Evolutionary conservation across 352 stramenopile species (phyloP).

Genomic region (Pythium phragmiticola): DNA sequence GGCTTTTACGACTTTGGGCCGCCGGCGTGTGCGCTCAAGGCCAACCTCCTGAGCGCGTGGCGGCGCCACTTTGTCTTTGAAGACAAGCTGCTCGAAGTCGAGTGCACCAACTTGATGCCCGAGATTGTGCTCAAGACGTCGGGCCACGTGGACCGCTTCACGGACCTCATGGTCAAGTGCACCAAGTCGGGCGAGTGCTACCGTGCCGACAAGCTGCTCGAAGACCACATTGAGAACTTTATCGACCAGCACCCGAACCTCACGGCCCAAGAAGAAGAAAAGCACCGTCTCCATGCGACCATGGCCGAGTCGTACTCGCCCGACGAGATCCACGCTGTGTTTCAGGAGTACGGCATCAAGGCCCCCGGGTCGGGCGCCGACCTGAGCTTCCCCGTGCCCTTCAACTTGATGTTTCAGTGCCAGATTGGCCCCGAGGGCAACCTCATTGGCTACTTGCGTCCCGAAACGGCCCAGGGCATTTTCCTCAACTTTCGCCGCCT

Average conservation of each 20-base stretch:
- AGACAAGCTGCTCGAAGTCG: conserved; percentile 98
- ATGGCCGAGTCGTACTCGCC: conserved; percentile 98
- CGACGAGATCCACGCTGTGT: conserved; percentile 95
- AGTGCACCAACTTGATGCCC: conserved; percentile 98
- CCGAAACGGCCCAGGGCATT: conserved; percentile 98
- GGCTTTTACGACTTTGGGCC: conserved; percentile 99
- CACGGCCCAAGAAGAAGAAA: conserved; percentile 84
- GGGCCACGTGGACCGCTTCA: conserved; percentile 99
- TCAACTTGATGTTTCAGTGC: conserved; percentile 99
- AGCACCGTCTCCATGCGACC: conserved; percentile 91
- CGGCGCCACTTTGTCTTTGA: conserved; percentile 98
- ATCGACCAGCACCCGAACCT: conserved; percentile 88
- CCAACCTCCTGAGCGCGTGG: conserved; percentile 96
- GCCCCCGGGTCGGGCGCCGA: conserved; percentile 88
- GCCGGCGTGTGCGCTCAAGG: conserved; percentile 94
- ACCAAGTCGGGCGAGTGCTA: conserved; percentile 97
- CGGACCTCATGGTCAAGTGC: conserved; percentile 99
- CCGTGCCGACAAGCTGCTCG: conserved; percentile 99
- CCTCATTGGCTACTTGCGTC: conserved; percentile 95
- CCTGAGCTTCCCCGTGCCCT: conserved; percentile 96
- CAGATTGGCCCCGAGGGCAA: conserved; percentile 98
- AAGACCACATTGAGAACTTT: conserved; percentile 98
- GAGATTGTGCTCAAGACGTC: conserved; percentile 98
- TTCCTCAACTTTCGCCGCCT: conserved; percentile 99
- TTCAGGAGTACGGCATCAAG: conserved; percentile 95